phyloP scores from a whole-genome alignment of 768 basidiomycete genomes.

The Amanita fuliginea region DNA sequence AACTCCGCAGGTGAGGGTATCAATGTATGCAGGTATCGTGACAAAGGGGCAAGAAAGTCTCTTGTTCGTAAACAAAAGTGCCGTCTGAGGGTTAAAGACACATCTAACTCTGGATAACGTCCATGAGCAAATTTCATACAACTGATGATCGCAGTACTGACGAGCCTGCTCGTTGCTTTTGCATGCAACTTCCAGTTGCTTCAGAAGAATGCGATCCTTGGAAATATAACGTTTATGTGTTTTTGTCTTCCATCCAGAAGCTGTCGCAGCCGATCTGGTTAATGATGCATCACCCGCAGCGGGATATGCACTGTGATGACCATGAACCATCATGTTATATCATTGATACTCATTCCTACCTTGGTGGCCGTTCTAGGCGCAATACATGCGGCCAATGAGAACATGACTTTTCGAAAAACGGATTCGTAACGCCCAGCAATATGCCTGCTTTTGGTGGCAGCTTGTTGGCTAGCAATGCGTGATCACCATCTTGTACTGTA shows the following conservation, averaged over 20 bases:
- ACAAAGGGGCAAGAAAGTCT: constrained; percentile 77
- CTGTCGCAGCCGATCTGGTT: constrained; percentile 30
- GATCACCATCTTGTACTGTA: constrained; percentile 92
- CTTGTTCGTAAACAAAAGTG: constrained; percentile 84
- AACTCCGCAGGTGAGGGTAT: constrained; percentile 63
- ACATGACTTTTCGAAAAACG: constrained; percentile 71
- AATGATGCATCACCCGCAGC: constrained; percentile 1
- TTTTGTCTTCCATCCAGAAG: constrained; percentile 67
- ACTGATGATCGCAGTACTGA: constrained; percentile 22
- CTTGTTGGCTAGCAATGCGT: constrained; percentile 63
- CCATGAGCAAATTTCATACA: not conserved
- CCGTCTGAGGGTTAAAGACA: constrained; percentile 56
- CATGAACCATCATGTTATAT: not conserved
- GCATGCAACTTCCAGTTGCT: constrained; percentile 56
- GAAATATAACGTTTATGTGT: constrained; percentile 78
- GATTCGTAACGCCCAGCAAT: constrained; percentile 81
- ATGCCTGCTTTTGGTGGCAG: constrained; percentile 71
- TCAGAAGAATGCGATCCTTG: constrained; percentile 70
- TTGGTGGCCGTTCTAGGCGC: constrained; percentile 44
- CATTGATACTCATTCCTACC: constrained; percentile 22
- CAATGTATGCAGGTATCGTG: constrained; percentile 83
- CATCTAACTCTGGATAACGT: constrained; percentile 37
- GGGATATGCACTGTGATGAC: constrained; percentile 9
- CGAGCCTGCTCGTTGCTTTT: constrained; percentile 36
- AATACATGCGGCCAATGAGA: constrained; percentile 81